These are phyloP conservation scores for Zoysia matrella DNA, from an alignment of 202 grass and related monocot genomes.

Conservation along the genomic window DNA sequence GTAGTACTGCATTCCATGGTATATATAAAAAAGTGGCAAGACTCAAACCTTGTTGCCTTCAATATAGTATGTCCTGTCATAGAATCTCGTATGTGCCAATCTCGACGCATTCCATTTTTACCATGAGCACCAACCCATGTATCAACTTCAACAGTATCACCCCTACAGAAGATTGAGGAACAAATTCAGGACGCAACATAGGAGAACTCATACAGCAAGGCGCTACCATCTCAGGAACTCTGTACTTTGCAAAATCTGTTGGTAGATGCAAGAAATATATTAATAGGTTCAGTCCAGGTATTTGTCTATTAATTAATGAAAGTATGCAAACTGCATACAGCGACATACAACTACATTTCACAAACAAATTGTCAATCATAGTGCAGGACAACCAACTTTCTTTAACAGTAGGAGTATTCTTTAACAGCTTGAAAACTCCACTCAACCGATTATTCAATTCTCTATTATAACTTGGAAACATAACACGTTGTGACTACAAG, in stretches of 20 bases:
- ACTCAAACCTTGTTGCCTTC: constrained; percentile 81
- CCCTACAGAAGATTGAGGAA: constrained; percentile 67
- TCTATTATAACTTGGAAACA: background rate
- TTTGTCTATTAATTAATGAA: constrained; percentile 7
- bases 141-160: constrained; percentile 84
- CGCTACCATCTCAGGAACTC: background rate
- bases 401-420: constrained; percentile 16
- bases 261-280: constrained; percentile 14
- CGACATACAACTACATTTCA: constrained; percentile 32
- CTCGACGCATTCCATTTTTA: constrained; percentile 97
- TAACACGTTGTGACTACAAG: background rate
- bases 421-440: background rate
- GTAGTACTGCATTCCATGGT: background rate
- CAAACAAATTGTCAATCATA: constrained; percentile 25
- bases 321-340: constrained; percentile 30
- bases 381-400: background rate
- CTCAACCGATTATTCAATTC: constrained; percentile 31
- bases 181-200: constrained; percentile 31
- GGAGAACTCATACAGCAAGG: background rate
- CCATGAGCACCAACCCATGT: constrained; percentile 86
- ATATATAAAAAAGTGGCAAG: constrained; percentile 13
- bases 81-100: constrained; percentile 93
- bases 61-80: constrained; percentile 75
- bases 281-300: constrained; percentile 1
- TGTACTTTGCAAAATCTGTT: background rate